Evolutionary conservation across 768 basidiomycete genomes (phyloP), one percentile per base, ranked within the genome.

Genomic region (Gyrodon lividus): DNA sequence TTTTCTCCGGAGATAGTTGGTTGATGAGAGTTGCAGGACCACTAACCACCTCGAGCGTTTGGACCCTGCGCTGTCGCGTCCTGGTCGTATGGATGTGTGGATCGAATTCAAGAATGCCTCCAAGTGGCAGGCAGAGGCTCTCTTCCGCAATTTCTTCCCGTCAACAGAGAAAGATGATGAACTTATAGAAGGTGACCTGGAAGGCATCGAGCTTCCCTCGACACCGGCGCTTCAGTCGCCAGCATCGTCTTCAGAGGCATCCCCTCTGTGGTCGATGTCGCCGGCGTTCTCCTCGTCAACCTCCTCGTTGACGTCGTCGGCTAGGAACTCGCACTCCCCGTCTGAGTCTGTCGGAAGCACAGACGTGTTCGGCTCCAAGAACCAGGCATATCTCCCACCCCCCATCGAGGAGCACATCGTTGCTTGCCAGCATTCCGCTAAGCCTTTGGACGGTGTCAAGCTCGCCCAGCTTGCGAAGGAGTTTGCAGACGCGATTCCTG

Each of bases 1-100:
- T 47, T 30, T 49, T 4, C 23, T 41, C 38, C 33, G 13, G 16
- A 24, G 9, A 28, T 41, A 16, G 52, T 16, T 20, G 48, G 9
- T 39, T 59, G 26, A 52, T 19, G 12, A 41, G 19, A 14, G 38
- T 20, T 37, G 13, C 58, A 91, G 89, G 0, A 92, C 90, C 16
- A 92, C 90, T 10, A 95, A 95, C 68, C 92, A 95, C 62, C 75
- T 93, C n/a, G 90, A 94, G 60, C 82, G 87, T 30, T 79, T 96
- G 1, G 93, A 96, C 59, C 89, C 92, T 4, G 93, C 93, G 0
- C 81, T 96, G 10, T 89, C 86, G n/a, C 86, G 93, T 47, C 91
- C 93, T 5, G 93, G 93, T 16, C 86, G 89, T 24, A 89, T 91
- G 87, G 93, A 95, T 62, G 89, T 96, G 7, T 91, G 89, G 84